Evolutionary conservation across 2,329 filamentous ascomycete genomes (phyloP).

Genomic region (Sporothrix pallida): DNA sequence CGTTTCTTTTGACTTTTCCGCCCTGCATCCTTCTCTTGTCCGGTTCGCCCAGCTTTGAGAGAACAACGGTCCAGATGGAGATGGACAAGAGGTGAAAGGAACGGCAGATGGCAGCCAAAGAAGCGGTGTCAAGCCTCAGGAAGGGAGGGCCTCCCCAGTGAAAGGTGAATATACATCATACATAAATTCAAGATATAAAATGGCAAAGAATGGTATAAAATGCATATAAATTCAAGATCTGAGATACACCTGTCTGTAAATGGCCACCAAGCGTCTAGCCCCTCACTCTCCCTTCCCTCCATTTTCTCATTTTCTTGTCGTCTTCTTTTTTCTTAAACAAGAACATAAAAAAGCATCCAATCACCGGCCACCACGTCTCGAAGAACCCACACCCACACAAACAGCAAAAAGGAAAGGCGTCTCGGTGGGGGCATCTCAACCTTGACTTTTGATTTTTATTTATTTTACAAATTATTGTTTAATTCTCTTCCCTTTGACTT

Average conservation of each 20-base stretch:
- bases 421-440: slow-evolving; percentile 20
- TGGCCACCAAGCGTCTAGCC: not conserved
- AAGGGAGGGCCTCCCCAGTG: not conserved
- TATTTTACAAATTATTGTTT: too few species aligned
- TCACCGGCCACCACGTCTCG: slow-evolving; percentile 38
- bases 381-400: slow-evolving; percentile 35
- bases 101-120: slow-evolving; percentile 1
- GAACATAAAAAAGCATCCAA: slow-evolving; percentile 30
- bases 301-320: not conserved
- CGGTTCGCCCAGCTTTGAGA: slow-evolving; percentile 5
- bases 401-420: not conserved
- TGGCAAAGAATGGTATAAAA: not conserved
- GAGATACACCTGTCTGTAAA: not conserved
- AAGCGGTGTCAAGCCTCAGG: slow-evolving; percentile 14
- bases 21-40: not conserved
- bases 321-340: not conserved
- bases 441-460: too few species aligned
- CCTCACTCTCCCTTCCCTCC: not conserved
- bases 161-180: not conserved
- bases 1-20: slow-evolving; percentile 14
- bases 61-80: not conserved
- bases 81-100: not conserved
- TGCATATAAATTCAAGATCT: not conserved
- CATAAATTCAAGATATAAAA: not conserved
- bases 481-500: not conserved